Percentiles rank a stretch among this genome's conserved stretches.
Conservation (phyloP, 345 rosid species). For the Eucalyptus viminalis region DNA sequence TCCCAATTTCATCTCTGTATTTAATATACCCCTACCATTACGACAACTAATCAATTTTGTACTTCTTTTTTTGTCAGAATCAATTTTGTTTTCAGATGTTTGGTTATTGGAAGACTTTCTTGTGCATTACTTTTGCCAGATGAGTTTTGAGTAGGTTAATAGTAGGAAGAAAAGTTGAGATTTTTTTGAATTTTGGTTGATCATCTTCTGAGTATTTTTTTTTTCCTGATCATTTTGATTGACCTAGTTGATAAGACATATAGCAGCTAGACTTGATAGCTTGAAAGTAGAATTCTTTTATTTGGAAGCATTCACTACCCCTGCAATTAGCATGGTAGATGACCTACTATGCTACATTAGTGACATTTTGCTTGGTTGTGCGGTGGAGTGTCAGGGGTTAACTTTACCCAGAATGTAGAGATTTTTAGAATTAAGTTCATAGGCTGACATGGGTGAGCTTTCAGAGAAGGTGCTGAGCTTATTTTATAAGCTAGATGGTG, state of each 20-base stretch:
- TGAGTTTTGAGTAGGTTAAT: not conserved
- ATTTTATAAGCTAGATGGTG: not conserved
- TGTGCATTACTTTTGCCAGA: not conserved
- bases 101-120: not conserved
- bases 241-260: not conserved
- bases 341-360: not conserved
- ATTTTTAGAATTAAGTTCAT: not conserved
- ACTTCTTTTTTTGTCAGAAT: not conserved
- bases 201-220: not conserved
- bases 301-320: not conserved
- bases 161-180: not conserved
- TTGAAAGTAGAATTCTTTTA: not conserved
- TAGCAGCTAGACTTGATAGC: not conserved
- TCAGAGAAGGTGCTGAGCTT: not conserved
- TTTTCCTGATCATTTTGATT: not conserved
- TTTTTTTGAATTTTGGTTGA: not conserved
- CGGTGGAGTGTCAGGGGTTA: not conserved
- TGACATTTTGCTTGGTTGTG: not conserved
- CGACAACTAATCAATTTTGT: not conserved
- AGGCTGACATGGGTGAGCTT: not conserved
- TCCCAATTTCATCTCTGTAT: not conserved
- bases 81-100: not conserved
- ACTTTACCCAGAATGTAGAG: not conserved
- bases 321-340: not conserved
- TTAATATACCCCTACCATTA: not conserved